Base-by-base conservation (phyloP, 2,329 filamentous ascomycete species). In the Colletotrichum truncatum region DNA sequence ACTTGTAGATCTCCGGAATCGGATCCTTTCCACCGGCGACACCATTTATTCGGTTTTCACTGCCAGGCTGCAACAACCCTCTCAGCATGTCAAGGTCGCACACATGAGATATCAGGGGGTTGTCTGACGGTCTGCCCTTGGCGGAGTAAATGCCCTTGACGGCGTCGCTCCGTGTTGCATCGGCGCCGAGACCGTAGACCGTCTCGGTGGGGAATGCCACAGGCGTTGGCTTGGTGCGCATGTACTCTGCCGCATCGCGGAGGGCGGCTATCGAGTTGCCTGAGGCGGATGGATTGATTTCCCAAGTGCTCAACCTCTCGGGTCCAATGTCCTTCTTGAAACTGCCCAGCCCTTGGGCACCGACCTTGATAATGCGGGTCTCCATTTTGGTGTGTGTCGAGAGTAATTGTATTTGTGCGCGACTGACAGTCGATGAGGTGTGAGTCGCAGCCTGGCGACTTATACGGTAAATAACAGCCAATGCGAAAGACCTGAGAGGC, bases 161-260 rank as follows among this genome's bases (percentile, higher is more conserved):
- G 2, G 95, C 92, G 23, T 82, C 84, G 72, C 90, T 93, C 71
- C 93, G 88, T 25, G 94, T 98, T 10, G 96, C 96, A 80, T 98
- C 96, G 12, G 96, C 96, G n/a, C 94, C 96, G 7, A 99, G 85
- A 0, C 96, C 96, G 76, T 99, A 99, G 1, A 99, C 96, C 0
- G 96, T 99, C 80, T 99, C 96, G 0, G 96, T 99, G 1, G 96
- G 96, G 75, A 99, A 99, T 1, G 93, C 96, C 49, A 99, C 93
- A 4, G 96, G 96, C 4, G 86, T 85, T 74, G 93, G 85, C 54
- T 85, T 89, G 16, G 83, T 83, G 54, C 83, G 86, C 34, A 97
- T 82, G 68, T 89, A 84, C 11, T 84, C 75, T 3, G 92, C 93
- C 1, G 93, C 93, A 59, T 88, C 81, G 63, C 82, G 79, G 36